Conservation (phyloP, 352 stramenopile genomes). For the Phytophthora ohioensis region DNA sequence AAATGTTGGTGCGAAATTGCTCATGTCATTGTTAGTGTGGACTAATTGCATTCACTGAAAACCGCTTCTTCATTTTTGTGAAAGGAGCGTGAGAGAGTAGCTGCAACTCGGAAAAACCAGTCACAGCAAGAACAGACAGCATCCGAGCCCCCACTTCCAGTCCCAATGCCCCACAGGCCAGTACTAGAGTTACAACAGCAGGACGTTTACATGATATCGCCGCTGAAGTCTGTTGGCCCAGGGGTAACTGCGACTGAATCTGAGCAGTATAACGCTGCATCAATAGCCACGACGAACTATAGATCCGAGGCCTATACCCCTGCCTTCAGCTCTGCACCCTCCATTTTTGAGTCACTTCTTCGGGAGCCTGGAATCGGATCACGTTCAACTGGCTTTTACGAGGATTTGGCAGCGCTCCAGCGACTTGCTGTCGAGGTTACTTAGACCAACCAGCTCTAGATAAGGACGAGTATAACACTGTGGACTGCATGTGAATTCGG, state of each 20-base stretch:
- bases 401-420: conserved; percentile 51
- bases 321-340: conserved; percentile 45
- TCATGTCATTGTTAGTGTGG: neutral
- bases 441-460: neutral
- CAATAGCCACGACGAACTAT: neutral
- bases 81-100: conserved; percentile 27
- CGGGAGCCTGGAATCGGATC: conserved; percentile 42
- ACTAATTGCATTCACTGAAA: neutral
- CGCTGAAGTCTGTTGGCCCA: conserved; percentile 1
- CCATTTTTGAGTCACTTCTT: conserved; percentile 64
- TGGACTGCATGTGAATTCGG: neutral
- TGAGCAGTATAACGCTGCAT: neutral
- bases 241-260: neutral
- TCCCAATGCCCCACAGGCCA: neutral
- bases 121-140: conserved; percentile 17
- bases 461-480: neutral
- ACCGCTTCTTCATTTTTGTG: neutral
- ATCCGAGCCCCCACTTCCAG: neutral
- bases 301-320: conserved; percentile 18
- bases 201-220: neutral
- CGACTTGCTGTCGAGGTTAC: conserved; percentile 41
- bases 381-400: conserved; percentile 46
- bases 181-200: conserved; percentile 11
- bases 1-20: conserved; percentile 42
- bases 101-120: conserved; percentile 25